phyloP scores from a whole-genome alignment of 257 asterid species.

The Apocynum venetum region DNA sequence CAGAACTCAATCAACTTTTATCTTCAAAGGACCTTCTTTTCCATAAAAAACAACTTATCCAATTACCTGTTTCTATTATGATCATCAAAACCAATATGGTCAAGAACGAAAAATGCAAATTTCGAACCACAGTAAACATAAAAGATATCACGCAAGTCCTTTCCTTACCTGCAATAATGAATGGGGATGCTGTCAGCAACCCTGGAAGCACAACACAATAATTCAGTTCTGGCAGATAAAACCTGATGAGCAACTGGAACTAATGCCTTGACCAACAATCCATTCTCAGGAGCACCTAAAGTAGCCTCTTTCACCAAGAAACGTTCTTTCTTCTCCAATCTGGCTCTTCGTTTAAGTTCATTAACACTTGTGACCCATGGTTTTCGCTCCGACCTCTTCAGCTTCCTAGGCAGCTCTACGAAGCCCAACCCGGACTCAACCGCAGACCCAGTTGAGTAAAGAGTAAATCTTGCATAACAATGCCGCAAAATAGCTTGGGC shows the following conservation, averaged over 20 bases:
- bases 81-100: background rate
- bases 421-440: background rate
- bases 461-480: background rate
- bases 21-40: background rate
- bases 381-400: conserved; percentile 47
- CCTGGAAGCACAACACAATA: conserved; percentile 43
- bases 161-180: conserved; percentile 48
- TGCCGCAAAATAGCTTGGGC: background rate
- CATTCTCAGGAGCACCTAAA: conserved; percentile 61
- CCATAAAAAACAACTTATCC: background rate
- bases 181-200: conserved; percentile 38
- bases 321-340: conserved; percentile 44
- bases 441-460: background rate
- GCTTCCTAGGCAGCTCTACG: background rate
- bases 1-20: background rate
- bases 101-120: background rate
- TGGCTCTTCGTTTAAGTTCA: conserved; percentile 50
- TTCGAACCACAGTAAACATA: background rate
- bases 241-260: conserved; percentile 71
- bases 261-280: conserved; percentile 49
- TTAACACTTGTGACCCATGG: conserved; percentile 61
- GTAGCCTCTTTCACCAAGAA: conserved; percentile 36
- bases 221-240: conserved; percentile 35
- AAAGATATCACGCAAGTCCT: background rate
- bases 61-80: background rate